Base-by-base conservation (phyloP, 176 grass and related monocot genomes). In the Avena atlantica region DNA sequence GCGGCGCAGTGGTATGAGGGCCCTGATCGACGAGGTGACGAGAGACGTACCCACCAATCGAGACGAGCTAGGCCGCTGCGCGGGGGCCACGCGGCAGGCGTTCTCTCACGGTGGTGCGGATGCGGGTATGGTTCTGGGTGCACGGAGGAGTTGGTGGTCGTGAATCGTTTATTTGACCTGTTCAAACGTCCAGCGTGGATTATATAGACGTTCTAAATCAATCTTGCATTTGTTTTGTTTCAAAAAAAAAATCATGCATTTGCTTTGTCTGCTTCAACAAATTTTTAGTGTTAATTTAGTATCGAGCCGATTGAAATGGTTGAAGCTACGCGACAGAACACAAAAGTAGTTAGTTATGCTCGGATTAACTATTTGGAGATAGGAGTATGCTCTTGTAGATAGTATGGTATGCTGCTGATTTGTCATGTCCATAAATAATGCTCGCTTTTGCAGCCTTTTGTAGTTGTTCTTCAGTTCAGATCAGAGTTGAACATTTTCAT, bases 141-240 rank as follows among this genome's bases (percentile, higher is more conserved):
- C 45, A 0, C 3, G 2, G 4, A 89, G 13, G 70, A 17, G 81
- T 70, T 90, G 77, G 76, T 91, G 83, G 76, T 51, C 78, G 60
- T 78, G 20, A 78, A 74, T 86, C 29, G 20, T 74, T 95, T 83
- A 62, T 91, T 91, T 93, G 93, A 95, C 93, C 83, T 89, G 76
- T 31, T 95, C 89, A 71, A 88, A 81, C 42, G 10, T 77, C 70
- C 77, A 53, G 78, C 81, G 45, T 76, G 56, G 79, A 55, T 49
- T 8, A 12, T 61, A 79, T 3, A 11, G 4, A 20, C 11, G 8
- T 44, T 14, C 53, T 85, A 77, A 59, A 81, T 21, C 31, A 29
- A 31, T 31, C 31, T 31, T 3, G 31, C 31, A 3, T 31, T 31
- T 31, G 31, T 31, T 29, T 29, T 29, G 29, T 29, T 29, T 29